Percentiles rank a stretch among this genome's conserved stretches.
Evolutionary conservation across 164 flowering plant genomes (phyloP).

Genomic region (Vitis riparia): DNA sequence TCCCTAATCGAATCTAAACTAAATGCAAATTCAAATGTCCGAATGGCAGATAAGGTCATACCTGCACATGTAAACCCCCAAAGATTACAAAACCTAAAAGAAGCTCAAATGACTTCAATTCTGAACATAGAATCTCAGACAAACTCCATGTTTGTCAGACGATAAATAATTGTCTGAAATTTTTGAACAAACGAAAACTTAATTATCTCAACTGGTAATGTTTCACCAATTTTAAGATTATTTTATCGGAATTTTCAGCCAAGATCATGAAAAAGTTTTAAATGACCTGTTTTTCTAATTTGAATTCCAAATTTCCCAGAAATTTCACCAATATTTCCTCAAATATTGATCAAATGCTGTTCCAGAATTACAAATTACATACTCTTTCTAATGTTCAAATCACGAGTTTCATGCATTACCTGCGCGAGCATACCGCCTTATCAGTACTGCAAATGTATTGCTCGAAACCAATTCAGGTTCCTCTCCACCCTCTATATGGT

Average conservation of each 20-base stretch:
- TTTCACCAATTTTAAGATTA: no score
- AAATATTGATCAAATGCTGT: neutral
- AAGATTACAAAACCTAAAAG: neutral
- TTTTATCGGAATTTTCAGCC: no score
- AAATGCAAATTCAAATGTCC: constrained; percentile 57
- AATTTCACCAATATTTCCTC: no score
- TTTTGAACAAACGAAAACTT: no score
- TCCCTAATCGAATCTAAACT: constrained; percentile 20
- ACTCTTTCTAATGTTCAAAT: neutral
- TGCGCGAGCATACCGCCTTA: constrained; percentile 69
- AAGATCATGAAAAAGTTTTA: no score
- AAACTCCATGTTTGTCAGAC: no score
- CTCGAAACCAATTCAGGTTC: constrained; percentile 30
- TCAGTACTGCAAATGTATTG: constrained; percentile 48
- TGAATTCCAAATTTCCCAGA: no score
- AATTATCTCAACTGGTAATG: no score
- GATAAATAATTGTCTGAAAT: no score
- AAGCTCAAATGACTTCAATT: no score
- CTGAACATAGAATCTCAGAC: no score
- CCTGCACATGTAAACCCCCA: constrained; percentile 28
- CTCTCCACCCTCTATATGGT: constrained; percentile 22
- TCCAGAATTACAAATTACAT: neutral
- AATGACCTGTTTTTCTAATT: no score
- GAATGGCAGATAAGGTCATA: constrained; percentile 46
- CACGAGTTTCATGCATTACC: constrained; percentile 27